These are phyloP conservation scores for Haplosporangium sp. DNA, from an alignment of 371 early-diverging fungal genomes.

Conservation along the genomic window DNA sequence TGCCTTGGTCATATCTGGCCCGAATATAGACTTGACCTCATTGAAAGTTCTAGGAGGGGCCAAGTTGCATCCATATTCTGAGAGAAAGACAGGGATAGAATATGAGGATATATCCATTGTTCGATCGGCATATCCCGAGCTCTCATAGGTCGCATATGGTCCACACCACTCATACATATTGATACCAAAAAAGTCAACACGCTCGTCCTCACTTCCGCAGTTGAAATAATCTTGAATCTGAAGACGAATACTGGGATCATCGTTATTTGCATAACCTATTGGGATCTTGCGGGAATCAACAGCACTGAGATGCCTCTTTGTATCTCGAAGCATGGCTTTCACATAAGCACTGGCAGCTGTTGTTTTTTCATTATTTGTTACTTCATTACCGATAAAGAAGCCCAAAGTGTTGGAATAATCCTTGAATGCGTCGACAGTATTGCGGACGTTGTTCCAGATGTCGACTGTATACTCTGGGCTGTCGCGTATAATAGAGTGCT, in stretches of 20 bases:
- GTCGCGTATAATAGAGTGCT: constrained; percentile 73
- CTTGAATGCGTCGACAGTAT: constrained; percentile 75
- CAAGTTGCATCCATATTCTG: constrained; percentile 73
- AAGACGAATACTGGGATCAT: constrained; percentile 76
- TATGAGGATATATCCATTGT: constrained; percentile 63
- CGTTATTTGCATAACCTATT: constrained; percentile 85
- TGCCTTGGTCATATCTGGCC: constrained; percentile 70
- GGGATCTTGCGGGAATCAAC: constrained; percentile 65
- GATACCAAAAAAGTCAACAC: constrained; percentile 76
- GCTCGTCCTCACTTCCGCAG: constrained; percentile 69
- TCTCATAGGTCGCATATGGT: constrained; percentile 58
- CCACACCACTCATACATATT: constrained; percentile 78
- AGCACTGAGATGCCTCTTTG: constrained; percentile 69
- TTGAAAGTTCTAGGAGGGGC: constrained; percentile 64
- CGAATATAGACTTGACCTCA: constrained; percentile 74
- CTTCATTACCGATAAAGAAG: constrained; percentile 87
- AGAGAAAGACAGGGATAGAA: constrained; percentile 70
- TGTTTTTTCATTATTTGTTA: constrained; percentile 74
- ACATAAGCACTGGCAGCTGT: constrained; percentile 78
- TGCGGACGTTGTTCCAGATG: constrained; percentile 67
- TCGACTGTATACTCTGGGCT: constrained; percentile 71
- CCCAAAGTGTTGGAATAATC: constrained; percentile 74
- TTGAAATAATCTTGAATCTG: constrained; percentile 77
- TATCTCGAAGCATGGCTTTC: constrained; percentile 79
- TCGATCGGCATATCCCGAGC: constrained; percentile 69